Percentiles rank a stretch among this genome's conserved stretches.
phyloP scores from a whole-genome alignment of 352 stramenopile species.

The Phytopythium helicoides region DNA sequence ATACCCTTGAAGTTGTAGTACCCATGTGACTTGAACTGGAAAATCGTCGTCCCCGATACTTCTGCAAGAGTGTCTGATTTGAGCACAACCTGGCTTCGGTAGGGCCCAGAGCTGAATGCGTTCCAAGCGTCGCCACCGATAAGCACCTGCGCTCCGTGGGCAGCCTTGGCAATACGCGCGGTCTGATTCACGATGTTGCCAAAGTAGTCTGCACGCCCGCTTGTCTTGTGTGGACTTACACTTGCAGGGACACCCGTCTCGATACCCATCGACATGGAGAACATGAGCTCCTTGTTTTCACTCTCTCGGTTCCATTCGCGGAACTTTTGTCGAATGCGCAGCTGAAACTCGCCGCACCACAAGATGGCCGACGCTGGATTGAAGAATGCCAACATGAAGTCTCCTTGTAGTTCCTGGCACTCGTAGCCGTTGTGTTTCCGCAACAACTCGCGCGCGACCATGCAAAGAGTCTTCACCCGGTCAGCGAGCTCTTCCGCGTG shows the following conservation, averaged over 20 bases:
- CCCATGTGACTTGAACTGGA: slow-evolving; percentile 83
- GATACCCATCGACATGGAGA: slow-evolving; percentile 88
- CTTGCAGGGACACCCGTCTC: slow-evolving; percentile 80
- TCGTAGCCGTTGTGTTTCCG: slow-evolving; percentile 86
- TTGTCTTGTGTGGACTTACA: slow-evolving; percentile 88
- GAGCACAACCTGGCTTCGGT: slow-evolving; percentile 32
- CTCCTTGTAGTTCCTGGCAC: slow-evolving; percentile 84
- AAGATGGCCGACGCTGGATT: slow-evolving; percentile 76
- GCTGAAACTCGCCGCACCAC: slow-evolving; percentile 85
- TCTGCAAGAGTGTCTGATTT: slow-evolving; percentile 48
- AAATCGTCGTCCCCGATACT: slow-evolving; percentile 49
- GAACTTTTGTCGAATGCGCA: slow-evolving; percentile 76
- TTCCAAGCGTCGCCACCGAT: slow-evolving; percentile 82
- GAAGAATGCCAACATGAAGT: slow-evolving; percentile 90
- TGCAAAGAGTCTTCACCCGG: slow-evolving; percentile 83
- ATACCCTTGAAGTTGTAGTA: slow-evolving; percentile 89
- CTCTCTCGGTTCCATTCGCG: slow-evolving; percentile 71
- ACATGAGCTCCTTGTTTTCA: slow-evolving; percentile 77
- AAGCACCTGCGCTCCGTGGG: slow-evolving; percentile 74
- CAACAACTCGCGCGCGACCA: slow-evolving; percentile 68
- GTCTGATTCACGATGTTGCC: slow-evolving; percentile 90
- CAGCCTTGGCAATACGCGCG: slow-evolving; percentile 81
- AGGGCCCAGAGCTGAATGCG: slow-evolving; percentile 42
- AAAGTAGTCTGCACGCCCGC: slow-evolving; percentile 86
- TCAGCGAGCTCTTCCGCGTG: slow-evolving; percentile 83